Evolutionary conservation across 2,329 filamentous ascomycete genomes (phyloP), one percentile per base, ranked within the genome.

Genomic region (Davidsoniella eucalypti): DNA sequence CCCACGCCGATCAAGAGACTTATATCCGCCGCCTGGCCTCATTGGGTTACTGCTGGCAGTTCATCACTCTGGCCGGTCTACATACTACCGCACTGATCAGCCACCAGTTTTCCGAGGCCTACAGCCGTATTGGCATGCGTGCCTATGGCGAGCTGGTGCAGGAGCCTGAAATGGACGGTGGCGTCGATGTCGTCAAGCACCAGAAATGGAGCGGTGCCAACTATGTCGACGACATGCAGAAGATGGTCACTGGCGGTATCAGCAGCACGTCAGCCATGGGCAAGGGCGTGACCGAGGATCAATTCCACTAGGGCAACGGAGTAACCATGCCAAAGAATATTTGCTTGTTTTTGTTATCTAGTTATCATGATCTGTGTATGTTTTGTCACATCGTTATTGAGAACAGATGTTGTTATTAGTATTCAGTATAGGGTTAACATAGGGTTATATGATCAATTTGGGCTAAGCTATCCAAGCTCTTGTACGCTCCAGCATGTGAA

Each of bases 11-110:
- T 65, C 92, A 98, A 69, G 87, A 94, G 70, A 98, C 92, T 17
- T 98, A 96, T 71, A 98, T 98, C 70, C 72, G 80, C 55, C 85
- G 92, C 40, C 83, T 98, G 39, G 87, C 81, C 54, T 61, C 70
- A 55, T 77, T 98, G 45, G 92, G 92, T 55, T 98, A 98, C 77
- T 94, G 87, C 78, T 98, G 92, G 92, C 92, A 98, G 68, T 98
- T 98, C 74, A 98, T 98, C 72, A 98, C 92, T n/a, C 78, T 98
- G 44, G 92, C 90, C 4, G 92, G 92, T 58, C 75, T 98, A 62
- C 92, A 98, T 73, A 94, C 87, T 55, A 95, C 87, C 3, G 92
- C 90, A 37, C 78, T 98, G 49, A 93, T 94, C 69, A 82, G 82
- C 60, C 80, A 96, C 68, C 79, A 82, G 55, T 98, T 98, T 68